A percentile compares a stretch with the other conserved stretches of the same genome.
Conservation (phyloP, 345 rosid genomes). For the Populus nigra region DNA sequence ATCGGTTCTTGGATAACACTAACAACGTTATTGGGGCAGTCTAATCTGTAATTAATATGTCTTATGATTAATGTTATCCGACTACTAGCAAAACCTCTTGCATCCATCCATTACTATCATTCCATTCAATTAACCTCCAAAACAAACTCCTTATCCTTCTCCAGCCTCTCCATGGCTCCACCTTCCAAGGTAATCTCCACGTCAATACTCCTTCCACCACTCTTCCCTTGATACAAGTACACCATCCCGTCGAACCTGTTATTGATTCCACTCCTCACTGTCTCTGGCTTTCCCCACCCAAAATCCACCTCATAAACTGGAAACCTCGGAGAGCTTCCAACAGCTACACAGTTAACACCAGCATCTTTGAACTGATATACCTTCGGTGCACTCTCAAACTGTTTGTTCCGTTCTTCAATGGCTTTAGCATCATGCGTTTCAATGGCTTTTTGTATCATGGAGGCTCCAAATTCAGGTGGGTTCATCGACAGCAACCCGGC, state of each 20-base stretch:
- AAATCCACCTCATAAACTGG: slow-evolving; percentile 83
- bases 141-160: slow-evolving; percentile 60
- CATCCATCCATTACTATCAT: background rate
- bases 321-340: slow-evolving; percentile 97
- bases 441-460: slow-evolving; percentile 65
- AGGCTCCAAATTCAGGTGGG: slow-evolving; percentile 72
- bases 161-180: slow-evolving; percentile 69
- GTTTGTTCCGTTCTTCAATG: slow-evolving; percentile 67
- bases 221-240: slow-evolving; percentile 85
- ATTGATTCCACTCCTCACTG: slow-evolving; percentile 79
- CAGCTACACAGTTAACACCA: slow-evolving; percentile 76
- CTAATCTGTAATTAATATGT: background rate
- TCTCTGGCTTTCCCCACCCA: slow-evolving; percentile 87
- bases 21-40: background rate
- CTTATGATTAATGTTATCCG: background rate
- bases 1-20: background rate
- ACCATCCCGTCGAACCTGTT: slow-evolving; percentile 96
- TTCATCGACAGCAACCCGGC: slow-evolving; percentile 58
- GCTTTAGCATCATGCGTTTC: slow-evolving; percentile 61
- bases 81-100: background rate
- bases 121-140: slow-evolving; percentile 21
- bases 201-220: slow-evolving; percentile 75
- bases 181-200: slow-evolving; percentile 78
- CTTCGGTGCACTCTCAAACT: slow-evolving; percentile 81
- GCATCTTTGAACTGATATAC: slow-evolving; percentile 82